phyloP scores from a whole-genome alignment of 176 grass and related monocot genomes.

The Dactylis glomerata region DNA sequence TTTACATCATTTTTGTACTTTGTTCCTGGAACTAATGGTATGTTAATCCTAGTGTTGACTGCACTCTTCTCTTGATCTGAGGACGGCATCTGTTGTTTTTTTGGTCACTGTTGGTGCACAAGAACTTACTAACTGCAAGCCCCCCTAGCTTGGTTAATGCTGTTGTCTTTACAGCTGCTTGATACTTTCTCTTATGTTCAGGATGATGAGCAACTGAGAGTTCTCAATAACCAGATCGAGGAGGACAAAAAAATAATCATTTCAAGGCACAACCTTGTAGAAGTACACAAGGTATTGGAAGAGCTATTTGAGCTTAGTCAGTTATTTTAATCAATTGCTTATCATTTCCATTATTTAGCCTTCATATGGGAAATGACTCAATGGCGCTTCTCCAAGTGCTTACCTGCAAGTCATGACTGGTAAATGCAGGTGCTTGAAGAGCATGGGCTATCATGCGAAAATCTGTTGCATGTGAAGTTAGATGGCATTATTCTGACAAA shows the following conservation, averaged over 20 bases:
- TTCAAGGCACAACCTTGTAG: conserved; percentile 74
- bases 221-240: conserved; percentile 86
- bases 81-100: background rate
- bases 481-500: conserved; percentile 77
- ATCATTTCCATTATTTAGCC: conserved; percentile 16
- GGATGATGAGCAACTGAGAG: conserved; percentile 83
- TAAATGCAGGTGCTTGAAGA: conserved; percentile 71
- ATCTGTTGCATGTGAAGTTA: conserved; percentile 78
- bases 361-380: conserved; percentile 4
- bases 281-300: conserved; percentile 75
- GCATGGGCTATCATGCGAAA: conserved; percentile 60
- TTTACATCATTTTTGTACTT: background rate
- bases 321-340: conserved; percentile 6
- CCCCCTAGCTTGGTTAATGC: conserved; percentile 1
- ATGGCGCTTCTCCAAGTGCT: conserved; percentile 8
- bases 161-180: conserved; percentile 14
- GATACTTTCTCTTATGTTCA: conserved; percentile 38
- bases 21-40: background rate
- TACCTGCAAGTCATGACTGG: conserved; percentile 7
- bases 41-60: conserved; percentile 6
- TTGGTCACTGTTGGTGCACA: background rate
- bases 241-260: conserved; percentile 84
- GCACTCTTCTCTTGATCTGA: background rate
- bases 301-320: conserved; percentile 1
- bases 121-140: conserved; percentile 3